Base-by-base conservation (phyloP, 768 basidiomycete species). In the Pleurotus djamor region DNA sequence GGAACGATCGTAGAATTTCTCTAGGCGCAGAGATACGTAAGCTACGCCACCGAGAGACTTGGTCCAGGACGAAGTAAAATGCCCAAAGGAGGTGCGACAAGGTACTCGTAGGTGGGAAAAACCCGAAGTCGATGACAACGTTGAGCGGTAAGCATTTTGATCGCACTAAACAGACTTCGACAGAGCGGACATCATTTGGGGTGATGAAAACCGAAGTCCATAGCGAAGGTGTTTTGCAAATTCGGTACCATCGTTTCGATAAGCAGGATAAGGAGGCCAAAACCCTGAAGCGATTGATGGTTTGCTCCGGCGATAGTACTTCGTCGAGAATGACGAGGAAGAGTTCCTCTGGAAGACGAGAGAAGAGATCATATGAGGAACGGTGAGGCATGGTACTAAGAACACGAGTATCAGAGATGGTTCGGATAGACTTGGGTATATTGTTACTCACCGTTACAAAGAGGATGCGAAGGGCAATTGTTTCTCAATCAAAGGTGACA, bases 21-120 rank as follows among this genome's bases (percentile, higher is more conserved):
- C 54, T 37, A 44, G 38, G 54, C 41, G 54, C 54, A 5, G 54
- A 56, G 36, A 56, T n/a, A 9, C 54, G 54, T n/a, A 56, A 41
- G 9, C 12, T 43, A 28, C 41, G 36, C 54, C 54, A 56, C 17
- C 54, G 14, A 5, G 14, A 21, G 36, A 56, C 38, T 12, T 56
- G 54, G 32, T 43, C n/a, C 36, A 41, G 21, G 3, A 56, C 14
- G 38, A 21, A 10, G 9, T 36, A 9, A 44, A 56, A 44, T 32
- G 41, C 14, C 21, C 38, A 43, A 41, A 56, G 54, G 10, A 56
- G 54, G 13, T 9, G n/a, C n/a, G 54, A 28, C 32, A 10, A 9
- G 38, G 13, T 14, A 21, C n/a, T 32, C 54, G 8, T 21, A 12
- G 37, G 16, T 28, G 21, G 35, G 10, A 16, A n/a, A 21, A 17